These are phyloP conservation scores for Triadica sebifera DNA, from an alignment of 345 rosid species.

Conservation along the genomic window DNA sequence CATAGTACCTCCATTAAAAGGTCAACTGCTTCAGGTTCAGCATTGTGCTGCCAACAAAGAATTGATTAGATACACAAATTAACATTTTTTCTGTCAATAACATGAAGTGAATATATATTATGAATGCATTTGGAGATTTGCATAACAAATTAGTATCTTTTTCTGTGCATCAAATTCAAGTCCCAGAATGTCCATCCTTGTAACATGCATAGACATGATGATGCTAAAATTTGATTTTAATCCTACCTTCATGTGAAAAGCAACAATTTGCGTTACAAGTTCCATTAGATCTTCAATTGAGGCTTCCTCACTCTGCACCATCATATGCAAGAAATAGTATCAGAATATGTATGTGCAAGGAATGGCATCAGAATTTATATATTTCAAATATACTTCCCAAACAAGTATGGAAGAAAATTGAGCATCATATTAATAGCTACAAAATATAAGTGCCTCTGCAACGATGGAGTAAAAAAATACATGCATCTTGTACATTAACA, in stretches of 20 bases:
- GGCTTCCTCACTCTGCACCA: conserved; percentile 60
- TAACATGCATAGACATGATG: neutral
- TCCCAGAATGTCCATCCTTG: neutral
- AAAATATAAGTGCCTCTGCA: neutral
- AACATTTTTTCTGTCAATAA: neutral
- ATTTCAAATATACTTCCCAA: neutral
- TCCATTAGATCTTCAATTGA: conserved; percentile 67
- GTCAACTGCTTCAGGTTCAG: conserved; percentile 98
- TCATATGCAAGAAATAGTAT: conserved; percentile 12
- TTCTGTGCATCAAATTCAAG: neutral
- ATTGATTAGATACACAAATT: conserved; percentile 1
- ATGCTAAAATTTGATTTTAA: neutral
- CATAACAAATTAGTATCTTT: neutral
- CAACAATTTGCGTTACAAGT: conserved; percentile 80
- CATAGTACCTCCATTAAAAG: conserved; percentile 76
- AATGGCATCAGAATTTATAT: conserved; percentile 6
- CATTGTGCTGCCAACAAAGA: conserved; percentile 68
- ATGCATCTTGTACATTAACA: neutral
- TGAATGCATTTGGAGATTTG: too few species aligned
- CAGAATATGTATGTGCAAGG: conserved; percentile 7
- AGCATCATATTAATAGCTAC: neutral
- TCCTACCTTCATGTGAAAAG: conserved; percentile 92
- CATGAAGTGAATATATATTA: too few species aligned
- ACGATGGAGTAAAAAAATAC: neutral
- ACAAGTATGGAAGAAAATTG: neutral